These are phyloP conservation scores for Aspergillus brasiliensis DNA, from an alignment of 2,329 filamentous ascomycete species.

Conservation along the genomic window DNA sequence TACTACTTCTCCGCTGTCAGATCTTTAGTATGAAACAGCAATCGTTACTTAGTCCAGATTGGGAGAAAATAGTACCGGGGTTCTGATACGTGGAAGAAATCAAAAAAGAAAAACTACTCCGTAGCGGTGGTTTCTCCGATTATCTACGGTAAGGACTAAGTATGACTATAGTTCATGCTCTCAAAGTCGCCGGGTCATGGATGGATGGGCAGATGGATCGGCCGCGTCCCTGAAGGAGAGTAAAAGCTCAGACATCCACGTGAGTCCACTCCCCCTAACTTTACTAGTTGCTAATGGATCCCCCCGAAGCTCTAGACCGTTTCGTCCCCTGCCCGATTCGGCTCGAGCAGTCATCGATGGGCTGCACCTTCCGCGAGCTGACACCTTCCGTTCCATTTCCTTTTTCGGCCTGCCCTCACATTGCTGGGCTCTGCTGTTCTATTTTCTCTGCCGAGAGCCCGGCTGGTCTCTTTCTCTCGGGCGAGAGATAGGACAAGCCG, in stretches of 20 bases:
- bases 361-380: constrained; percentile 1
- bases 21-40: constrained; percentile 15
- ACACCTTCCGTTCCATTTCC: not conserved
- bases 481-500: constrained; percentile 5
- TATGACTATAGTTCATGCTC: not conserved
- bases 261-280: constrained; percentile 8
- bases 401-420: not conserved
- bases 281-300: not conserved
- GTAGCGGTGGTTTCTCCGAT: no score
- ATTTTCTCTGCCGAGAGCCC: constrained; percentile 14
- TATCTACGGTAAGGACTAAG: no score
- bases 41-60: constrained; percentile 5
- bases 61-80: not conserved
- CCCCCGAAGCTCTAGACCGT: constrained; percentile 9
- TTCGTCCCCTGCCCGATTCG: not conserved
- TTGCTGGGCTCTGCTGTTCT: not conserved
- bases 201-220: constrained; percentile 3
- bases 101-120: no score
- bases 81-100: not conserved
- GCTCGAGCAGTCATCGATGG: not conserved
- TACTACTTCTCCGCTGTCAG: constrained; percentile 27
- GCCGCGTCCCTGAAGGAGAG: not conserved
- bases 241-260: constrained; percentile 17
- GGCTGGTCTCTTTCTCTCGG: constrained; percentile 10
- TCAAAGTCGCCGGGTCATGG: constrained; percentile 5